Base-by-base conservation (phyloP, 2,329 filamentous ascomycete species). In the Celoporthe dispersa region DNA sequence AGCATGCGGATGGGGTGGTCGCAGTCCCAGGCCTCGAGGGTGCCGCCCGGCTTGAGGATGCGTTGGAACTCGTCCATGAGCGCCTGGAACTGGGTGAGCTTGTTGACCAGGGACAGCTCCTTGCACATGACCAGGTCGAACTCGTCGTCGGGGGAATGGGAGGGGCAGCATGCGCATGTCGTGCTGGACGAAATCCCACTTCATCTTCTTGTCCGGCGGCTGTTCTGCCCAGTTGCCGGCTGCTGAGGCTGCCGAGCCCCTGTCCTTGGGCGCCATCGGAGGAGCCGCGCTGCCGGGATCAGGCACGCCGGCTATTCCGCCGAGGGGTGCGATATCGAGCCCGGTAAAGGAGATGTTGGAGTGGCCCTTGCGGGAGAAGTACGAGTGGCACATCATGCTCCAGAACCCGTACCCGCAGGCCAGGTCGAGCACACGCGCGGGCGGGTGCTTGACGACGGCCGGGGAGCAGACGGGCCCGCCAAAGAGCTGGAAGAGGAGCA, bases 61-160 rank as follows among this genome's bases (percentile, higher is more conserved):
- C 94, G 91, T 61, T 95, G 82, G 72, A 90, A 91, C 77, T 98
- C 94, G 73, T 93, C 91, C 70, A 90, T 83, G 35, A 88, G 79
- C 5, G 73, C 44, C 65, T 88, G 85, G 44, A 90, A 87, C 69
- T 88, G 83, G 60, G 87, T 81, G 35, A 87, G 87, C 9, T 91
- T 84, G n/a, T 88, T 81, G 31, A 83, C 87, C 73, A 96, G 84
- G 67, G 89, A 91, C 76, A 94, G 83, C 78, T 97, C 94, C 79
- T 97, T 97, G 77, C 93, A 86, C 84, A 97, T 94, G 75, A 98
- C 87, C 55, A 97, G 86, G 78, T 97, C 94, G 79, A 97, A 98
- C 75, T 94, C 91, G 48, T 87, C 90, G 71, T 93, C 88, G 1
- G 89, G n/a, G 85, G 73, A 97, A 94, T 0, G 95, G 95, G 76